A percentile compares a stretch with the other conserved stretches of the same genome.
Evolutionary conservation across 805 yeast species (phyloP).

Genomic region (Myxozyma lipomycoides): DNA sequence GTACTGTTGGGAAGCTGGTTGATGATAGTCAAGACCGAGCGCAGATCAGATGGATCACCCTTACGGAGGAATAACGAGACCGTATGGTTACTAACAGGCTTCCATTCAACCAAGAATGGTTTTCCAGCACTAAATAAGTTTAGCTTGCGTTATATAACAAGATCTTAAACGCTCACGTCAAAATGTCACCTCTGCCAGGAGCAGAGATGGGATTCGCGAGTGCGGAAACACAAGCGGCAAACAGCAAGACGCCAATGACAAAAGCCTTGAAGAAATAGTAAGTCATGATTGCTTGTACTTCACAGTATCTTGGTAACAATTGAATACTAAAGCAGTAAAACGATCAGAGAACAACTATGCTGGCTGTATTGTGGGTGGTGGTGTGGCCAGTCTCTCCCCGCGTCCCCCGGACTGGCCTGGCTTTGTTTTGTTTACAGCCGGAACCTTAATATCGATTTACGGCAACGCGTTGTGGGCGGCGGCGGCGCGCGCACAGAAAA

Average conservation of each 20-base stretch:
- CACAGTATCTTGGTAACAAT: no score
- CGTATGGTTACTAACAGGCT: conserved; percentile 29
- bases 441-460: background rate
- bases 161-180: conserved; percentile 14
- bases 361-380: no score
- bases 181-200: conserved; percentile 16
- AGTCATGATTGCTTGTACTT: background rate
- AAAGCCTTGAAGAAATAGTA: background rate
- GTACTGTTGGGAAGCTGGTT: conserved; percentile 34
- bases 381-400: no score
- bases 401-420: background rate
- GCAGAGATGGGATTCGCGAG: conserved; percentile 18
- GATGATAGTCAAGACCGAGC: conserved; percentile 37
- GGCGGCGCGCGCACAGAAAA: conserved; percentile 14
- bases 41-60: conserved; percentile 37
- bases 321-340: no score
- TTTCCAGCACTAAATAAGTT: conserved; percentile 17
- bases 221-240: conserved; percentile 3
- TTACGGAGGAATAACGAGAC: conserved; percentile 35
- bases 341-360: no score
- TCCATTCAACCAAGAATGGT: conserved; percentile 25
- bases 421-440: background rate
- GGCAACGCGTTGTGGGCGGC: no score
- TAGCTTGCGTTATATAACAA: background rate
- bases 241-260: background rate